Conservation (phyloP, 371 early-diverging fungal species). For the Mucor mucedo region DNA sequence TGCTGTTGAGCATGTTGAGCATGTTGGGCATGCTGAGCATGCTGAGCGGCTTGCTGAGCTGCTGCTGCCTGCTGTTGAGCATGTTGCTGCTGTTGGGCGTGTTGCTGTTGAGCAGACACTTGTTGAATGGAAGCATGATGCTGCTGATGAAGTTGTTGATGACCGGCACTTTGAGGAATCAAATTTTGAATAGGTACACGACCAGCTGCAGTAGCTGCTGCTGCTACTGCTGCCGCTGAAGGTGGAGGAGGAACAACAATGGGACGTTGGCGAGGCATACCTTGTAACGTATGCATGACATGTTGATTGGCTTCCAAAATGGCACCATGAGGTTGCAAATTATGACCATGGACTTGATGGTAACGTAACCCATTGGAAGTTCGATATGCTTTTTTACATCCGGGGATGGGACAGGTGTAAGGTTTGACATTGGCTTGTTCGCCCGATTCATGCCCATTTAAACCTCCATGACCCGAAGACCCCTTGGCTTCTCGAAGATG, state of each 20-base stretch:
- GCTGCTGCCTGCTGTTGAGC: no score
- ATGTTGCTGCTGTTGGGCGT: no score
- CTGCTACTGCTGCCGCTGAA: slow-evolving; percentile 7
- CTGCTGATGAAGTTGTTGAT: slow-evolving; percentile 12
- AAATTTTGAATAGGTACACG: no score
- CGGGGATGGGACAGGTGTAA: slow-evolving; percentile 46
- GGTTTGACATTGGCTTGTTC: slow-evolving; percentile 30
- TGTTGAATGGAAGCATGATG: neutral
- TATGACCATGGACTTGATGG: slow-evolving; percentile 49
- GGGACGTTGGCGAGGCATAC: no score
- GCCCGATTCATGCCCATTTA: neutral
- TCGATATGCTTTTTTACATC: slow-evolving; percentile 54
- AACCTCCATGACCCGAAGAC: slow-evolving; percentile 52
- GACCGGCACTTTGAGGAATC: neutral
- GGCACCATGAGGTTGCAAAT: slow-evolving; percentile 10
- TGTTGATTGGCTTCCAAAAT: neutral
- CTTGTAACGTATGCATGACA: slow-evolving; percentile 1
- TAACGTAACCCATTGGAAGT: slow-evolving; percentile 50
- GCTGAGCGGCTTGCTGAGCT: no score
- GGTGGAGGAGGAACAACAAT: slow-evolving; percentile 4
- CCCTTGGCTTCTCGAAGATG: slow-evolving; percentile 84
- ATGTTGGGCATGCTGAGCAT: no score
- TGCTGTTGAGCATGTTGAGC: no score
- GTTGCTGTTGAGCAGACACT: no score
- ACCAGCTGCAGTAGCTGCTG: neutral